Percentiles rank a stretch among this genome's conserved stretches.
Evolutionary conservation across 2,329 filamentous ascomycete species (phyloP).

Genomic region (Clonostachys rhizophaga): DNA sequence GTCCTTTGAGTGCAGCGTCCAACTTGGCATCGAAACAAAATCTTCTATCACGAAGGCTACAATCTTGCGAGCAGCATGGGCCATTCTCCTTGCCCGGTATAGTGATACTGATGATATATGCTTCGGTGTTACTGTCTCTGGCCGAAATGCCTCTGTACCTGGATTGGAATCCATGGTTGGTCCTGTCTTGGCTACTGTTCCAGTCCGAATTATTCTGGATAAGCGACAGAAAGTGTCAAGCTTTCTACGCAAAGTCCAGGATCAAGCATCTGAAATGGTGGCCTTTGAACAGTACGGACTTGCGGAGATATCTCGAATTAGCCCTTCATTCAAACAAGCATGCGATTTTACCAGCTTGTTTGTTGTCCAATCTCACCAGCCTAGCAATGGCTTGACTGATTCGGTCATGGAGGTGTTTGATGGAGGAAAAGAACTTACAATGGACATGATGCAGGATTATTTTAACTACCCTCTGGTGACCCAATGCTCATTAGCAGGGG

Average conservation of each 20-base stretch:
- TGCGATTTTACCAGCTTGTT: slow-evolving; percentile 10
- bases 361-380: slow-evolving; percentile 5
- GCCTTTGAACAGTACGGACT: slow-evolving; percentile 10
- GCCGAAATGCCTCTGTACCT: slow-evolving; percentile 9
- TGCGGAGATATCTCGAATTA: slow-evolving; percentile 8
- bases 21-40: background rate
- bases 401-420: background rate
- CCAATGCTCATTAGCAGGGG: background rate
- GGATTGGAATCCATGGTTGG: slow-evolving; percentile 11
- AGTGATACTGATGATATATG: slow-evolving; percentile 8
- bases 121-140: slow-evolving; percentile 11
- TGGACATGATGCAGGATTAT: slow-evolving; percentile 7
- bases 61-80: slow-evolving; percentile 5
- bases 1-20: background rate
- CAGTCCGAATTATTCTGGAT: slow-evolving; percentile 6
- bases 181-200: slow-evolving; percentile 14
- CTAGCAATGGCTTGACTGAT: background rate
- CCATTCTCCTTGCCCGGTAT: slow-evolving; percentile 3
- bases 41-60: slow-evolving; percentile 9
- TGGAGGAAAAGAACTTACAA: background rate
- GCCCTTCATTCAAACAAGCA: slow-evolving; percentile 2
- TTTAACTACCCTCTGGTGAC: slow-evolving; percentile 6
- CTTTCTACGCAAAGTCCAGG: slow-evolving; percentile 4
- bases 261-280: slow-evolving; percentile 6
- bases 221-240: background rate